Conservation (phyloP, 179 eudicot genomes). For the Beta corolliflora region DNA sequence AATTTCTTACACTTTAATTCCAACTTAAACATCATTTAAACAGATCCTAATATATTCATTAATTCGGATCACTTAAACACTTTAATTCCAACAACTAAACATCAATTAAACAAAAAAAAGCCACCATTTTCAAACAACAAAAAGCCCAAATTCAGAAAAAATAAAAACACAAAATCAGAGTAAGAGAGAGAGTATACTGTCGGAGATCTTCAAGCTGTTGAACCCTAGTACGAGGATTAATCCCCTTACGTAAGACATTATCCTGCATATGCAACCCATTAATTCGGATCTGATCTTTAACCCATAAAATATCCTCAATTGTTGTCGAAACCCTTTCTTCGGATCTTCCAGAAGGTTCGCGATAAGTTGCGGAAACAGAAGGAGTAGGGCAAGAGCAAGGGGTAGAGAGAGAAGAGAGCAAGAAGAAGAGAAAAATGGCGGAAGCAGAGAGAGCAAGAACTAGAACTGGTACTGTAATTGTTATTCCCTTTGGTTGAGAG, state of each 20-base stretch:
- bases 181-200: constrained; percentile 40
- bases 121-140: not conserved
- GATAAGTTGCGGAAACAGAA: constrained; percentile 10
- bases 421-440: constrained; percentile 62
- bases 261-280: constrained; percentile 87
- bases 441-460: constrained; percentile 50
- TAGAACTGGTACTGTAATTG: constrained; percentile 60
- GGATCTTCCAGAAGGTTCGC: constrained; percentile 5
- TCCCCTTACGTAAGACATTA: constrained; percentile 85
- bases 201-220: constrained; percentile 84
- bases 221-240: constrained; percentile 87
- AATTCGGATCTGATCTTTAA: constrained; percentile 62
- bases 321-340: constrained; percentile 50
- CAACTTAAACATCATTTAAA: not conserved
- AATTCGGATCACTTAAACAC: no score
- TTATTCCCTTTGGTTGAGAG: constrained; percentile 45
- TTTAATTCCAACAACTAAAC: no score
- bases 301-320: constrained; percentile 74
- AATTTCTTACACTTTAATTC: not conserved
- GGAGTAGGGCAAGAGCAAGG: constrained; percentile 53
- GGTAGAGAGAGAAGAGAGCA: constrained; percentile 53
- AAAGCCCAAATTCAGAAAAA: not conserved
- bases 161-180: not conserved
- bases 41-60: not conserved
- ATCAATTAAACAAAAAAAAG: no score